phyloP scores from a whole-genome alignment of 352 stramenopile genomes.

The Pythium sukuiense region DNA sequence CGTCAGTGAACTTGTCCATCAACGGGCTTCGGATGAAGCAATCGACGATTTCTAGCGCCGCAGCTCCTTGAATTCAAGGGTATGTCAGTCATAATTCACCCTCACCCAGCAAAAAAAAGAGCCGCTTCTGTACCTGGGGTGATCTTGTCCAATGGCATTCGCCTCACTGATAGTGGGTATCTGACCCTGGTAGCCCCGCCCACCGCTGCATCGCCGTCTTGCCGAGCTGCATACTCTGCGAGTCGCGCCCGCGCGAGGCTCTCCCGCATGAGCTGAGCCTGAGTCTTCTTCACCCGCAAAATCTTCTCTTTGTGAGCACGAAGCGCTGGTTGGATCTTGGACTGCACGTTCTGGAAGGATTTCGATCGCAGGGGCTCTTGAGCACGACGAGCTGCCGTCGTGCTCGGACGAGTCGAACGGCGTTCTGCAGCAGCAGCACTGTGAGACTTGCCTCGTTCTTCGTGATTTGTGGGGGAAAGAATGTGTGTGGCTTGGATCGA shows the following conservation, averaged over 20 bases:
- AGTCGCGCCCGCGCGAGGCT: conserved; percentile 51
- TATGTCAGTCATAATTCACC: no score
- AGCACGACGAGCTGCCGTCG: neutral
- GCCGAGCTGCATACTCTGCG: conserved; percentile 55
- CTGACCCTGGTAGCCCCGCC: no score
- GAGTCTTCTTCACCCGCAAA: conserved; percentile 74
- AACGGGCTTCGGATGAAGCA: conserved; percentile 76
- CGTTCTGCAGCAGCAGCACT: neutral
- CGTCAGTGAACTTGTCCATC: conserved; percentile 58
- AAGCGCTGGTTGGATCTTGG: conserved; percentile 70
- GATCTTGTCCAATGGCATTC: conserved; percentile 51
- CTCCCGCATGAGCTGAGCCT: conserved; percentile 76
- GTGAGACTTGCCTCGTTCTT: neutral
- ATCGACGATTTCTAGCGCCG: conserved; percentile 79
- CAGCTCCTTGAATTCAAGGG: conserved; percentile 44
- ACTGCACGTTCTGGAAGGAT: conserved; percentile 44
- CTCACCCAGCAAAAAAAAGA: no score
- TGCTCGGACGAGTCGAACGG: neutral
- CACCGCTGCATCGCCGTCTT: conserved; percentile 16
- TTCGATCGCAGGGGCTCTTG: conserved; percentile 6
- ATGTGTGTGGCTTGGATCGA: neutral
- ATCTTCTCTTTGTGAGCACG: conserved; percentile 51
- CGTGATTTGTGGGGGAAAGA: neutral
- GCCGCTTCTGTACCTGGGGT: conserved; percentile 41
- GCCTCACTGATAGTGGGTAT: conserved; percentile 17